phyloP scores from a whole-genome alignment of 257 asterid genomes.

The Solanum chiquidenum region DNA sequence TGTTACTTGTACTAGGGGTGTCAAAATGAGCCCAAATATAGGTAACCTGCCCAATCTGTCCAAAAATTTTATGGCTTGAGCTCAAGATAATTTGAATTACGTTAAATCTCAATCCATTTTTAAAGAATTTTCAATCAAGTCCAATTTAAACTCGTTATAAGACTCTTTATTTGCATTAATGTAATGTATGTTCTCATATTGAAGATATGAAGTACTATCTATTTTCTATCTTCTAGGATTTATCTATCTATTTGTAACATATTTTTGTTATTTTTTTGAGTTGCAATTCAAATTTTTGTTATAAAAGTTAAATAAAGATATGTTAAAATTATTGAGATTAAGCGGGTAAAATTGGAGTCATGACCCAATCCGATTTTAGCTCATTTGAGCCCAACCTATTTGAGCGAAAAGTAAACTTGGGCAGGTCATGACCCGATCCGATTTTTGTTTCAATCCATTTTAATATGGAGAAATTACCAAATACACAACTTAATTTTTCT shows the following conservation, averaged over 20 bases:
- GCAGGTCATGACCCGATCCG: background rate
- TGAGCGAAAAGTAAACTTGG: background rate
- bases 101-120: background rate
- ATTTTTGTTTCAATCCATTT: background rate
- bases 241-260: too few relatives aligned
- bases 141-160: too few relatives aligned
- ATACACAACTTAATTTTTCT: background rate
- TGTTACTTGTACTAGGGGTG: background rate
- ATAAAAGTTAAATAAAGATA: background rate
- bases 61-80: background rate
- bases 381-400: background rate
- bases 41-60: background rate
- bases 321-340: background rate
- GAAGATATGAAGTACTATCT: background rate
- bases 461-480: background rate
- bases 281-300: too few relatives aligned
- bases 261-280: too few relatives aligned
- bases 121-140: too few relatives aligned
- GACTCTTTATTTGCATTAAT: background rate
- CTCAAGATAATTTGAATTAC: background rate
- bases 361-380: background rate
- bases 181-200: background rate
- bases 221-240: background rate
- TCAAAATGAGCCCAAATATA: background rate
- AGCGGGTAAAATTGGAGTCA: background rate